A percentile compares a stretch with the other conserved stretches of the same genome.
phyloP scores from a whole-genome alignment of 2,329 filamentous ascomycete genomes.

The Macroventuria anomochaeta region DNA sequence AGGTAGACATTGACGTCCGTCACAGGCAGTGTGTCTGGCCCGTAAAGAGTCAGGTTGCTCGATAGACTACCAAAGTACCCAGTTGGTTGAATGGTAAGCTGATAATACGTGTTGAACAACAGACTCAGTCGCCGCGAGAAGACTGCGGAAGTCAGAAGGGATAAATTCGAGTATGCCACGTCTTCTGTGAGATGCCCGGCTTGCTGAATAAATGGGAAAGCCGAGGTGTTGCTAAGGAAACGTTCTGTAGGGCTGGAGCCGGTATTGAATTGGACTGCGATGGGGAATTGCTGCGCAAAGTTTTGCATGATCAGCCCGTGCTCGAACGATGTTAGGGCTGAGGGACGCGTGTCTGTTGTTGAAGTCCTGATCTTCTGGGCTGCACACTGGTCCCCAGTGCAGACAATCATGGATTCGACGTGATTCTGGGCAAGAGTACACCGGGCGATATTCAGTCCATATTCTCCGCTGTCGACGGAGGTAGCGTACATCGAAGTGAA shows the following conservation, averaged over 20 bases:
- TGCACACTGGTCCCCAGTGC: conserved; percentile 19
- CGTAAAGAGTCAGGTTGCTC: conserved; percentile 30
- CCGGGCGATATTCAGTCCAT: conserved; percentile 24
- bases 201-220: conserved; percentile 27
- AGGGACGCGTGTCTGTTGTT: conserved; percentile 20
- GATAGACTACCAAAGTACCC: conserved; percentile 35
- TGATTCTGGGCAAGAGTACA: conserved; percentile 33
- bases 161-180: conserved; percentile 22
- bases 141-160: conserved; percentile 7
- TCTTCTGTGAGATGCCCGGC: conserved; percentile 3
- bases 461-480: background rate
- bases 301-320: conserved; percentile 9
- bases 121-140: conserved; percentile 34
- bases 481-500: conserved; percentile 23
- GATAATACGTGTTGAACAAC: conserved; percentile 43
- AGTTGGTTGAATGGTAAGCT: conserved; percentile 33
- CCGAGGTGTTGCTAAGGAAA: conserved; percentile 30
- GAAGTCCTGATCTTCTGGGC: conserved; percentile 26
- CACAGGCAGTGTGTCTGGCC: conserved; percentile 32
- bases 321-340: conserved; percentile 28
- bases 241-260: conserved; percentile 35
- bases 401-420: conserved; percentile 31
- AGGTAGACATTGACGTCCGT: conserved; percentile 35
- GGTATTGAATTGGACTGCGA: conserved; percentile 5
- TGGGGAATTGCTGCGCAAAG: conserved; percentile 24